A percentile compares a stretch with the other conserved stretches of the same genome.
Evolutionary conservation across 2,329 filamentous ascomycete genomes (phyloP).

Genomic region (Phialocephala subalpina): DNA sequence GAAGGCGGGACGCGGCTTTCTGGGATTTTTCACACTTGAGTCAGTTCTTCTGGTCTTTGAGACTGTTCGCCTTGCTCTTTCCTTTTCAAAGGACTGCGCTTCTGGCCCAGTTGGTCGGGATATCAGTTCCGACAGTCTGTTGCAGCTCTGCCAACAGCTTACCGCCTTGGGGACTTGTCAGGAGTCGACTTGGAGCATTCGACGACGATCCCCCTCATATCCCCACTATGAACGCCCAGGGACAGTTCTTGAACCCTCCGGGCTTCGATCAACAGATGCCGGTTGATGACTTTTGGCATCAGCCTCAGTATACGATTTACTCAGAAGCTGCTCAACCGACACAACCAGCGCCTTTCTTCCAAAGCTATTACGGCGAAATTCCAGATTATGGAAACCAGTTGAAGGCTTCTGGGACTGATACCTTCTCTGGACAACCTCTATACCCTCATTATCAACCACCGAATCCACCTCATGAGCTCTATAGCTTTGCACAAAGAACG

Average conservation of each 20-base stretch:
- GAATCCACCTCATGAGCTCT: constrained; percentile 6
- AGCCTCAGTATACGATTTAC: neutral
- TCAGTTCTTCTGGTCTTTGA: neutral
- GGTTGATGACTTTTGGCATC: constrained; percentile 18
- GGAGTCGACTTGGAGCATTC: neutral
- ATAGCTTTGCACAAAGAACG: constrained; percentile 1
- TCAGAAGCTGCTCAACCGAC: constrained; percentile 17
- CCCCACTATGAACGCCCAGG: neutral
- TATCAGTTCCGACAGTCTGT: neutral
- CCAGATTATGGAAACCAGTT: constrained; percentile 2
- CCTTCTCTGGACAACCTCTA: constrained; percentile 13
- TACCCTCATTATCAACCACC: constrained; percentile 6
- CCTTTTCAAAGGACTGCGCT: neutral
- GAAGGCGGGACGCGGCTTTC: neutral
- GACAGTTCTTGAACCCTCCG: neutral
- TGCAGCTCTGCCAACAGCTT: neutral
- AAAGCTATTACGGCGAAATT: constrained; percentile 7
- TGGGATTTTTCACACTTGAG: neutral
- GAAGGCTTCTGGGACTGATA: constrained; percentile 6
- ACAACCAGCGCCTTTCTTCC: constrained; percentile 25
- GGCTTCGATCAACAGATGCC: constrained; percentile 10
- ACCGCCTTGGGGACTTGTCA: neutral
- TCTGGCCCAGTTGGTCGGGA: neutral
- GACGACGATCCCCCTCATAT: neutral
- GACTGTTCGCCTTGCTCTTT: neutral